Percentiles rank a stretch among this genome's conserved stretches.
Conservation (phyloP, 805 yeast species). For the Komagataella phaffii region DNA sequence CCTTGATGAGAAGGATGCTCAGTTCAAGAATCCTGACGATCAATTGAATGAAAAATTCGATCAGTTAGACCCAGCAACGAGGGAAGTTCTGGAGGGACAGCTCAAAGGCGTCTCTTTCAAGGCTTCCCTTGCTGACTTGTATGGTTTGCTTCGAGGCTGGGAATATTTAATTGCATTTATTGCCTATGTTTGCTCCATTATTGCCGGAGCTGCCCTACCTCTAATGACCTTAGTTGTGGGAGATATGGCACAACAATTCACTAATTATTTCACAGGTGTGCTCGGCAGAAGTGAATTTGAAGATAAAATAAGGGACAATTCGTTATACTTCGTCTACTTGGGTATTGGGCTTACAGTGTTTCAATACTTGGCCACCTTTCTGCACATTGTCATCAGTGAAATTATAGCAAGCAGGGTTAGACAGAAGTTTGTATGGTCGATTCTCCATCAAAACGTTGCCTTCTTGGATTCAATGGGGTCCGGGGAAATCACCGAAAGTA, state of each 20-base stretch:
- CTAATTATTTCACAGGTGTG: conserved; percentile 13
- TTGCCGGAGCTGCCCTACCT: conserved; percentile 25
- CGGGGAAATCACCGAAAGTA: conserved; percentile 27
- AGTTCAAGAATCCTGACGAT: neutral
- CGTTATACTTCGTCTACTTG: conserved; percentile 24
- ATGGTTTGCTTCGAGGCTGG: conserved; percentile 5
- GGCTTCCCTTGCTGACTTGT: neutral
- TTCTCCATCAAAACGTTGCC: conserved; percentile 24
- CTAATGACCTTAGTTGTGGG: conserved; percentile 27
- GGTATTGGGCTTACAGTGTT: conserved; percentile 21
- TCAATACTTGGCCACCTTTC: conserved; percentile 17
- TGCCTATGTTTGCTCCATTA: conserved; percentile 17
- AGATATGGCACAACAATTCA: conserved; percentile 20
- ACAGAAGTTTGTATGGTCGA: conserved; percentile 18
- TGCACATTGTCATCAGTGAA: conserved; percentile 25
- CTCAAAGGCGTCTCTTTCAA: neutral
- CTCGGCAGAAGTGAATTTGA: conserved; percentile 15
- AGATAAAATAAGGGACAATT: conserved; percentile 16
- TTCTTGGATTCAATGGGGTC: conserved; percentile 26
- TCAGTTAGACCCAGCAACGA: neutral
- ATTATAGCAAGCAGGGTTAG: conserved; percentile 21
- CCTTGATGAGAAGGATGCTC: conserved; percentile 16
- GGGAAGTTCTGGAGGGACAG: neutral
- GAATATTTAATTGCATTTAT: conserved; percentile 14
- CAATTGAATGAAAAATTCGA: neutral